Base-by-base conservation (phyloP, 768 basidiomycete genomes). In the Russula dissimulans region DNA sequence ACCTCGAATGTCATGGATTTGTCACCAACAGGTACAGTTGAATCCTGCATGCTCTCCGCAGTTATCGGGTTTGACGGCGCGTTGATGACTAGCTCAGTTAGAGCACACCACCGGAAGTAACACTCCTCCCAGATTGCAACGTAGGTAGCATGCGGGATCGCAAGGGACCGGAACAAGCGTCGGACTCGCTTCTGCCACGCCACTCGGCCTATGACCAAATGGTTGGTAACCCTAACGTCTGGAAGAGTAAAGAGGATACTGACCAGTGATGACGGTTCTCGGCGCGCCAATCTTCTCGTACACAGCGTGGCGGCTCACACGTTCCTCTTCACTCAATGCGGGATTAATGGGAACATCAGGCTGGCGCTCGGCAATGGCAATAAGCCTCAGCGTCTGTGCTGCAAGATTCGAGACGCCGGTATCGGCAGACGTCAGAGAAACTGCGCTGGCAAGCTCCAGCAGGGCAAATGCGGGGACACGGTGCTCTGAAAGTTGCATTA, bases 81-180 rank as follows among this genome's bases (percentile, higher is more conserved):
- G 63, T 65, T 79, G 62, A 79, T 77, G 47, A 86, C 74, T 51
- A 78, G 73, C 67, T 88, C 87, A 14, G 81, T 81, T 46, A 91
- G 71, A 5, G 76, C 72, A 31, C 78, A 76, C 89, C 89, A 92
- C 50, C 89, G 77, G 75, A 80, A 85, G 69, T 86, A 91, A 61
- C 83, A 86, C 67, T 93, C 91, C 63, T 86, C 78, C 91, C 91
- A 94, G 3, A 89, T 85, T 0, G 86, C 87, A 22, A 87, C 75
- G 54, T 89, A 82, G n/a, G 82, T 79, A 1, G 83, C 80, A 34
- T 81, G 80, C 14, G 86, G 82, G 32, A 79, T 81, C 1, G 82
- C 78, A 48, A 90, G 77, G 55, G 81, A 69, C 6, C 87, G 81
- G 53, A 91, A 70, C 29, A 89, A 73, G 70, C 84, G 87, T 15